Evolutionary conservation across 441 rosid genomes (phyloP).

Genomic region (Gossypium gossypioides): DNA sequence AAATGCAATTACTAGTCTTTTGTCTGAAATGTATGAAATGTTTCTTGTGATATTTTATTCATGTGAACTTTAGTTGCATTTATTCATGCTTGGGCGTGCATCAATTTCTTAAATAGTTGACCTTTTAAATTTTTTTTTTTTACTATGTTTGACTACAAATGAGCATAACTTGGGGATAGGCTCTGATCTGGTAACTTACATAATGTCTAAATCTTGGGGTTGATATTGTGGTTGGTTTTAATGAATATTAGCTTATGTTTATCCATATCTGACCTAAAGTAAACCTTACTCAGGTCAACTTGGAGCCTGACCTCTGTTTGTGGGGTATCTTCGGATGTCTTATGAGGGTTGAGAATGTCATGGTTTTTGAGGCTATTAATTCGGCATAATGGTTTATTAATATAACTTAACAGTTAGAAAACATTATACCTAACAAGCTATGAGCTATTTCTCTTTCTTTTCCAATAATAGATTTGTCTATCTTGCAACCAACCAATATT

Average conservation of each 20-base stretch:
- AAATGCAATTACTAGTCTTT: not conserved
- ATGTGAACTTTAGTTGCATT: not conserved
- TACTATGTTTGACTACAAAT: not conserved
- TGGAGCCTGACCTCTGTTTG: not conserved
- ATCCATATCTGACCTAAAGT: not conserved
- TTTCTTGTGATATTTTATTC: not conserved
- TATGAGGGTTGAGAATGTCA: not conserved
- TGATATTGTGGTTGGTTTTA: not conserved
- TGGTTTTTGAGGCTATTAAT: not conserved
- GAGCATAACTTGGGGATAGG: not conserved
- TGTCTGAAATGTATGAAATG: not conserved
- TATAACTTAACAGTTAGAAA: not conserved
- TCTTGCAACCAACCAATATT: constrained; percentile 6
- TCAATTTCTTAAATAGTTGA: not conserved
- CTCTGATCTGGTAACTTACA: not conserved
- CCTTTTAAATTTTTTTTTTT: not conserved
- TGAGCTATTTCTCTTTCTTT: not conserved
- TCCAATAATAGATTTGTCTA: not conserved
- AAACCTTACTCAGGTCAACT: not conserved
- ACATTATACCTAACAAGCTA: not conserved
- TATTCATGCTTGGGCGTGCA: not conserved
- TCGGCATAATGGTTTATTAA: not conserved
- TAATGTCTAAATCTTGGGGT: not conserved
- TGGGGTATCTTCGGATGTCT: not conserved
- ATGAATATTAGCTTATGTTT: not conserved